Conservation (phyloP, 1,284 basidiomycete genomes). For the Ceratobasidium theobromae region DNA sequence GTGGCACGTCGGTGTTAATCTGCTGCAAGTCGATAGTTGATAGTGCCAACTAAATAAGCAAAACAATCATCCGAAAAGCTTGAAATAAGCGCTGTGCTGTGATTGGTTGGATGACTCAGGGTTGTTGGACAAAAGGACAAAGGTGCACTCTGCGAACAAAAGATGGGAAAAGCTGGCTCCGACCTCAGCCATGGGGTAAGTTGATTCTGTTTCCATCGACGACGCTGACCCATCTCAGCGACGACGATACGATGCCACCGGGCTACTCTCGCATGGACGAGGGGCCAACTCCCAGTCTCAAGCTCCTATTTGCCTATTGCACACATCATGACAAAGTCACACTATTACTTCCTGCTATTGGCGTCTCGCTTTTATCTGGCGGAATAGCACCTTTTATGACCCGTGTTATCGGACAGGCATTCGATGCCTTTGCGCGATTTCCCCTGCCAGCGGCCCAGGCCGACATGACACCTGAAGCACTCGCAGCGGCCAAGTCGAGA, state of each 20-base stretch:
- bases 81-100: conserved; percentile 3
- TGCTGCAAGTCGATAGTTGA: too few species aligned
- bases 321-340: conserved; percentile 55
- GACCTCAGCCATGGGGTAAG: conserved; percentile 9
- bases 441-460: conserved; percentile 48
- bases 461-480: conserved; percentile 45
- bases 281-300: conserved; percentile 52
- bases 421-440: conserved; percentile 71
- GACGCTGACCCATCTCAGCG: background rate
- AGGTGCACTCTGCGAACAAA: conserved; percentile 12
- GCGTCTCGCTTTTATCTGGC: conserved; percentile 69
- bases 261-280: conserved; percentile 40
- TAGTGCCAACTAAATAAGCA: too few species aligned
- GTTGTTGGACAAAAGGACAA: background rate
- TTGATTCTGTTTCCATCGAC: background rate
- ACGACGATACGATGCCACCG: too few species aligned
- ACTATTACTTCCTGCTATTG: conserved; percentile 71
- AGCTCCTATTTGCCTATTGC: conserved; percentile 67
- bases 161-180: conserved; percentile 3
- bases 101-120: conserved; percentile 11
- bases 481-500: conserved; percentile 47
- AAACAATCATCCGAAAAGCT: too few species aligned
- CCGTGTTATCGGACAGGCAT: conserved; percentile 80
- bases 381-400: conserved; percentile 94
- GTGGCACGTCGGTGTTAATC: too few species aligned